Percentiles rank a stretch among this genome's conserved stretches.
Evolutionary conservation across 2,329 filamentous ascomycete genomes (phyloP).

Genomic region (Aspergillus ochraceoroseus): DNA sequence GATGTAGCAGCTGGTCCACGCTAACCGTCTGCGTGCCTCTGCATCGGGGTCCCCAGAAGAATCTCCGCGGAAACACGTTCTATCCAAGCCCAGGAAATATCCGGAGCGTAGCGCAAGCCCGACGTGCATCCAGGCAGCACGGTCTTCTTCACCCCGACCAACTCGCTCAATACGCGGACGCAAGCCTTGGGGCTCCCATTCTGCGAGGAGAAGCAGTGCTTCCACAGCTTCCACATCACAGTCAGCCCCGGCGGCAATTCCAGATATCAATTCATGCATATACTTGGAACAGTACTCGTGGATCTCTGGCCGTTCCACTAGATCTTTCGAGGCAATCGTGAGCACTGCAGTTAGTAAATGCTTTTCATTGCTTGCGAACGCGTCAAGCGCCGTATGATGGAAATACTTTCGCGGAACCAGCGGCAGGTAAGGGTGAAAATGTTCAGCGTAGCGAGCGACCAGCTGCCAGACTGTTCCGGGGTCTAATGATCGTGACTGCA

Average conservation of each 20-base stretch:
- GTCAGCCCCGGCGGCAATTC: conserved; percentile 61
- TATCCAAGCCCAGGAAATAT: conserved; percentile 65
- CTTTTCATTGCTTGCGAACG: conserved; percentile 57
- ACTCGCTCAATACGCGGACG: conserved; percentile 57
- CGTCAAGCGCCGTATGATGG: conserved; percentile 50
- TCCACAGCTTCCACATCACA: conserved; percentile 67
- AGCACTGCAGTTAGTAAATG: conserved; percentile 66
- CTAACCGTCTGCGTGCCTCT: conserved; percentile 60
- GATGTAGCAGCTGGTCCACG: conserved; percentile 66
- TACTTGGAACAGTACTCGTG: conserved; percentile 64
- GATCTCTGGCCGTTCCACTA: conserved; percentile 58
- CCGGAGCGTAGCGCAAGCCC: conserved; percentile 64
- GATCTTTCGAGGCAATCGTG: conserved; percentile 66
- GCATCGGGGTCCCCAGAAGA: conserved; percentile 55
- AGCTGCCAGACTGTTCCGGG: conserved; percentile 50
- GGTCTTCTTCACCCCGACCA: conserved; percentile 67
- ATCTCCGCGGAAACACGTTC: conserved; percentile 61
- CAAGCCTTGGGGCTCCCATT: conserved; percentile 66
- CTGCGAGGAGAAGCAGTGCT: conserved; percentile 63
- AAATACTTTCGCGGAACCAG: conserved; percentile 60
- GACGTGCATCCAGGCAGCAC: conserved; percentile 73
- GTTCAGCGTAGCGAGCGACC: conserved; percentile 56
- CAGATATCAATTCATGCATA: conserved; percentile 65
- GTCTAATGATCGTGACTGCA: conserved; percentile 46
- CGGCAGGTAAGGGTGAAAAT: conserved; percentile 67